These are phyloP conservation scores for Nemophila menziesii DNA, from an alignment of 257 asterid species.

Conservation along the genomic window DNA sequence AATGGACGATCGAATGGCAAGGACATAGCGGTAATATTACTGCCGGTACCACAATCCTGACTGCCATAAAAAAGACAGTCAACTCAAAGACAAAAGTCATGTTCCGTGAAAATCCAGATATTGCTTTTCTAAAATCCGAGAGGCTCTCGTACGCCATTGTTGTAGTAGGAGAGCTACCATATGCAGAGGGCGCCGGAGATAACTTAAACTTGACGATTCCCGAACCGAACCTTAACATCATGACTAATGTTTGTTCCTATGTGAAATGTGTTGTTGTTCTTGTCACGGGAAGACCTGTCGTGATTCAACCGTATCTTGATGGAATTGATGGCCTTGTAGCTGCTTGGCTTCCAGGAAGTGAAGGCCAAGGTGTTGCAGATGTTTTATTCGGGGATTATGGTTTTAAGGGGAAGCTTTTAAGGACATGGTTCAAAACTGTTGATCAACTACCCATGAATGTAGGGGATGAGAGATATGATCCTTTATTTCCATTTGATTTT, in stretches of 20 bases:
- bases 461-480: slow-evolving; percentile 41
- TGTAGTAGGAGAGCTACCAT: slow-evolving; percentile 43
- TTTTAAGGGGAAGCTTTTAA: slow-evolving; percentile 32
- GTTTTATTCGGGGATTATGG: slow-evolving; percentile 34
- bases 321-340: slow-evolving; percentile 30
- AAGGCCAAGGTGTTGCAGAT: slow-evolving; percentile 43
- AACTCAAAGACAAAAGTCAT: slow-evolving; percentile 26
- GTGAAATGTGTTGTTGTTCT: slow-evolving; percentile 32
- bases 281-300: slow-evolving; percentile 33
- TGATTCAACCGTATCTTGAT: slow-evolving; percentile 24
- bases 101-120: slow-evolving; percentile 27
- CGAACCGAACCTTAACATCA: slow-evolving; percentile 26
- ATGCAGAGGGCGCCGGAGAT: slow-evolving; percentile 37
- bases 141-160: slow-evolving; percentile 31
- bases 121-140: slow-evolving; percentile 14
- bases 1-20: slow-evolving; percentile 57
- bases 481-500: slow-evolving; percentile 32
- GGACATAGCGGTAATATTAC: slow-evolving; percentile 33
- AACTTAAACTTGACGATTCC: slow-evolving; percentile 30
- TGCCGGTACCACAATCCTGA: slow-evolving; percentile 36
- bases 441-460: slow-evolving; percentile 43
- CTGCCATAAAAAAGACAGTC: slow-evolving; percentile 25
- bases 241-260: slow-evolving; percentile 21
- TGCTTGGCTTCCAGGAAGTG: slow-evolving; percentile 46
- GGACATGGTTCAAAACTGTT: slow-evolving; percentile 33